Base-by-base conservation (phyloP, 2,329 filamentous ascomycete genomes). In the Dryadomyces quercus-mongolicae region DNA sequence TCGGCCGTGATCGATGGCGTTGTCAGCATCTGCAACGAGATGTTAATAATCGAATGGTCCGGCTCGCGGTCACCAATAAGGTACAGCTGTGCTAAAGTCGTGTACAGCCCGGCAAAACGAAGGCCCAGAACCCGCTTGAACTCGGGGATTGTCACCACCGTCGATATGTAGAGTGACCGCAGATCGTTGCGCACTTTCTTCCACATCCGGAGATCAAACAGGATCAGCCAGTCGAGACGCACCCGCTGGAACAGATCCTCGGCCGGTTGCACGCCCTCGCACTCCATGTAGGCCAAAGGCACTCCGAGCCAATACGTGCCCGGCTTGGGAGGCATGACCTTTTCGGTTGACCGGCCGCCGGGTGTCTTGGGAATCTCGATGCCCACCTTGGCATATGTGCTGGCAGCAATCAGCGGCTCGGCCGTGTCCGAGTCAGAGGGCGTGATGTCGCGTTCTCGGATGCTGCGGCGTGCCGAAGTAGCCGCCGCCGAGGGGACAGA, bases 31-130 rank as follows among this genome's bases (percentile, higher is more conserved):
- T 98, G 93, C 34, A 97, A 74, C 5, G 92, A 97, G 42, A 98
- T 80, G 65, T 96, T 96, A 74, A 98, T 95, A 65, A 98, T 97
- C 12, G 92, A 97, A 68, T 97, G 92, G 64, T 98, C 93, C 2
- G 93, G 93, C 67, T 98, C 93, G 59, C 93, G 80, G 65, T 98
- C 93, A 15, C 92, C 92, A 60, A 98, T 93, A 34, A 98, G 79
- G 66, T 97, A 98, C 3, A 98, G 74, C 66, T 98, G 92, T 5
- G 93, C 91, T 49, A 98, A 73, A 2, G 87, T 88, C 1, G 93
- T 97, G 69, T 98, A 98, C 3, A 98, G 76, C 1, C 90, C 92
- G 53, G 94, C 89, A 66, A 98, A 94, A n/a, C 93, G 82, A 46
- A 98, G 74, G 2, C 92, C 91, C 54, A 98, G 75, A 10, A 98